Evolutionary conservation across 345 rosid genomes (phyloP).

Genomic region (Erysimum cheiranthoides): DNA sequence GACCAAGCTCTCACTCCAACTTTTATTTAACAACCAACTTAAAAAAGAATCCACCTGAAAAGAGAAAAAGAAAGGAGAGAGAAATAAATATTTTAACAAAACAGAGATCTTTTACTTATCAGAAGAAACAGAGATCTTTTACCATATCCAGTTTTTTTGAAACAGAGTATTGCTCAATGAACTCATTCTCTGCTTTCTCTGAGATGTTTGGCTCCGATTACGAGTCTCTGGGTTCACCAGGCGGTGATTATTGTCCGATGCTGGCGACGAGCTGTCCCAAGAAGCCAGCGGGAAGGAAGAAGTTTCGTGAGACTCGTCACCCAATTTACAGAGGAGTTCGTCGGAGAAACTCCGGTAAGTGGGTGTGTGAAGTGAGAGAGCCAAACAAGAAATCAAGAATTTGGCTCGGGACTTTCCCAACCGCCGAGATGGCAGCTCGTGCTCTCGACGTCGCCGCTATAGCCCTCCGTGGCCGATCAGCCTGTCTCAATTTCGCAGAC

Average conservation of each 20-base stretch:
- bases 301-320: constrained; percentile 82
- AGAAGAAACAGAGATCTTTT: background rate
- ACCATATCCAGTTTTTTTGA: background rate
- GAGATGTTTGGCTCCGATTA: constrained; percentile 47
- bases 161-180: constrained; percentile 6
- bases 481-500: constrained; percentile 88
- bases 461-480: constrained; percentile 71
- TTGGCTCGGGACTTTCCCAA: constrained; percentile 81
- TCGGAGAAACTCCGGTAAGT: constrained; percentile 70
- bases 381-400: constrained; percentile 83
- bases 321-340: constrained; percentile 85
- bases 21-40: constrained; percentile 30
- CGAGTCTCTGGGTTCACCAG: constrained; percentile 46
- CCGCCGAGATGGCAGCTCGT: constrained; percentile 83
- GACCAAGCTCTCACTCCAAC: constrained; percentile 21
- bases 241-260: constrained; percentile 35
- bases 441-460: constrained; percentile 89
- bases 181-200: constrained; percentile 17
- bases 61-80: background rate
- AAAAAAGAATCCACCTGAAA: constrained; percentile 13
- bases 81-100: background rate
- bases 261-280: constrained; percentile 73
- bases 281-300: constrained; percentile 80
- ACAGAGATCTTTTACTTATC: background rate
- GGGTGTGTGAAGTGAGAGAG: constrained; percentile 91